Conservation (phyloP, 2,329 filamentous ascomycete genomes). For the Hypoxylon sp. region DNA sequence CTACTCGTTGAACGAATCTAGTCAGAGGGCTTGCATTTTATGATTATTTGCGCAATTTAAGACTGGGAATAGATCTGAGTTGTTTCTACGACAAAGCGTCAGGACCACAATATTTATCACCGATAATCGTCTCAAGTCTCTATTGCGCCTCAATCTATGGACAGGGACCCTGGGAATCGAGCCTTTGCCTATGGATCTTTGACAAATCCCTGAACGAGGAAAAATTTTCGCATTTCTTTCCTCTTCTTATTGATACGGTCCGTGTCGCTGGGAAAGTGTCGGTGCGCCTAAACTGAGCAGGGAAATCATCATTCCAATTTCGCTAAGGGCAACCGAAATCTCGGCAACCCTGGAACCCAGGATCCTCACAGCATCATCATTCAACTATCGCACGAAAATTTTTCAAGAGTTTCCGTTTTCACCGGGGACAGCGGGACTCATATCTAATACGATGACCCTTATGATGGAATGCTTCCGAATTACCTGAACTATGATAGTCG, state of each 20-base stretch:
- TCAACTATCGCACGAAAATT: constrained; percentile 34
- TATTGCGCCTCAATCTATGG: constrained; percentile 39
- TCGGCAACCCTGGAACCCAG: constrained; percentile 40
- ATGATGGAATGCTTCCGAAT: constrained; percentile 38
- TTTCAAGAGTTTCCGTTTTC: constrained; percentile 34
- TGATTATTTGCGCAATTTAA: constrained; percentile 15
- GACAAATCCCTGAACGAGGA: constrained; percentile 38
- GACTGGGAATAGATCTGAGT: constrained; percentile 10
- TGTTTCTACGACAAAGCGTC: constrained; percentile 20
- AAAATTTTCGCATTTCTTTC: constrained; percentile 41
- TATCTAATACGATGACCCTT: constrained; percentile 40
- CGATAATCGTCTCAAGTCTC: constrained; percentile 31
- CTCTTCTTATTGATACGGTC: constrained; percentile 44
- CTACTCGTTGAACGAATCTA: constrained; percentile 9
- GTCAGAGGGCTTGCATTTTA: constrained; percentile 20
- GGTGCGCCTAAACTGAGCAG: constrained; percentile 39
- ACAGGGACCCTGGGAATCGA: constrained; percentile 30
- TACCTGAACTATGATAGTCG: constrained; percentile 37
- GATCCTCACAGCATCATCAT: constrained; percentile 43
- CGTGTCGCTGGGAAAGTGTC: constrained; percentile 44
- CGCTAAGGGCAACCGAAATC: constrained; percentile 46
- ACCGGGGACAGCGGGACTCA: constrained; percentile 34
- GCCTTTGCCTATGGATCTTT: constrained; percentile 38
- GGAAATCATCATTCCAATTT: constrained; percentile 44
- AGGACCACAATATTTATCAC: constrained; percentile 21